phyloP scores from a whole-genome alignment of 495 filamentous ascomycete species.

The Opeltia flavorubescens region DNA sequence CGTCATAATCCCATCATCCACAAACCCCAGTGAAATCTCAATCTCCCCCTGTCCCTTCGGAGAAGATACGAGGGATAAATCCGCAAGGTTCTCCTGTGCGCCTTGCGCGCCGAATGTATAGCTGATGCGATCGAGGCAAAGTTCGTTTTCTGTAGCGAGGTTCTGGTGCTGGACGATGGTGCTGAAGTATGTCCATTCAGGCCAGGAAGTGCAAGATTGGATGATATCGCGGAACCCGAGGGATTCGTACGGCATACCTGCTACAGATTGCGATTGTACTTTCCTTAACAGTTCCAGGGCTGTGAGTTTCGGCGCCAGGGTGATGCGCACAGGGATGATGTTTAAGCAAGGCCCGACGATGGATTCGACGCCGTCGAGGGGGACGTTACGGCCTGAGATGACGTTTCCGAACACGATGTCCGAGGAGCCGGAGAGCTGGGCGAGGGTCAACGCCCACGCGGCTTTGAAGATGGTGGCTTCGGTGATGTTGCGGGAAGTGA shows the following conservation, averaged over 20 bases:
- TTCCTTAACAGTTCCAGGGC: constrained; percentile 37
- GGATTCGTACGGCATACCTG: constrained; percentile 43
- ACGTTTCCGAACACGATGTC: constrained; percentile 43
- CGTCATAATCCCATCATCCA: constrained; percentile 29
- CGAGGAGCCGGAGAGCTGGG: constrained; percentile 31
- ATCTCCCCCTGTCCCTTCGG: constrained; percentile 27
- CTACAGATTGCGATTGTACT: constrained; percentile 44
- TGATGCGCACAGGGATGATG: constrained; percentile 42
- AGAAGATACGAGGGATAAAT: constrained; percentile 35
- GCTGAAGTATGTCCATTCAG: constrained; percentile 33
- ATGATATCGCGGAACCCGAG: constrained; percentile 47
- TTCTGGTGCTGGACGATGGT: constrained; percentile 37
- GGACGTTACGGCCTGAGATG: constrained; percentile 41
- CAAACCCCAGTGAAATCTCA: constrained; percentile 31
- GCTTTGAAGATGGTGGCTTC: constrained; percentile 42
- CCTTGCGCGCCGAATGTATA: constrained; percentile 37
- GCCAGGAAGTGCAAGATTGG: constrained; percentile 44
- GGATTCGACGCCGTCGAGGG: constrained; percentile 36
- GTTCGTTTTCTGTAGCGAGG: constrained; percentile 26
- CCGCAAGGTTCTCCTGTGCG: constrained; percentile 35
- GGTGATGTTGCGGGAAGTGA: constrained; percentile 34
- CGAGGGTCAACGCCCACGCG: constrained; percentile 40
- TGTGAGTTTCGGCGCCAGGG: constrained; percentile 33
- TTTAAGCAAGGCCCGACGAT: constrained; percentile 47
- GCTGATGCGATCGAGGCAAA: constrained; percentile 31